A percentile compares a stretch with the other conserved stretches of the same genome.
These are phyloP conservation scores for Trichoderma erinaceum DNA, from an alignment of 495 filamentous ascomycete species.

Conservation along the genomic window DNA sequence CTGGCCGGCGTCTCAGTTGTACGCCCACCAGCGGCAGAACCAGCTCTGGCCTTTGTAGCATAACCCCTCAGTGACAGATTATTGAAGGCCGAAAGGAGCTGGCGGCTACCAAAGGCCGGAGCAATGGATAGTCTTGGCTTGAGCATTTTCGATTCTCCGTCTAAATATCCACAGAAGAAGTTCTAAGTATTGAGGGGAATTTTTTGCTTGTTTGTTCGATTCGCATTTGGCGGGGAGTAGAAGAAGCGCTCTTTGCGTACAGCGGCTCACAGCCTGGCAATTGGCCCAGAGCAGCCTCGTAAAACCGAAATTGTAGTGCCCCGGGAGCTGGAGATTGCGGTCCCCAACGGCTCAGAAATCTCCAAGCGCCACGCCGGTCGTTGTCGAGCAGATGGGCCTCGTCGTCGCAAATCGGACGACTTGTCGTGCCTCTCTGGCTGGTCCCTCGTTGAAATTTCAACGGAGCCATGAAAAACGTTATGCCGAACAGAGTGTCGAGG, in stretches of 20 bases:
- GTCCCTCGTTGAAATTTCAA: conserved; percentile 13
- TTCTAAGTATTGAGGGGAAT: background rate
- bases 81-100: background rate
- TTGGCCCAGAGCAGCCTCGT: conserved; percentile 11
- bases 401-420: conserved; percentile 2
- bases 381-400: background rate
- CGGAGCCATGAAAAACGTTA: conserved; percentile 5
- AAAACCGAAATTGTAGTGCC: background rate
- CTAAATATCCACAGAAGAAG: background rate
- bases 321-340: background rate
- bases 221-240: background rate
- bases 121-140: background rate
- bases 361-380: background rate
- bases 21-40: background rate
- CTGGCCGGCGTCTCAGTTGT: background rate
- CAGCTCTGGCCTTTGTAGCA: background rate
- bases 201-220: background rate
- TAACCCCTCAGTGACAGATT: conserved; percentile 9
- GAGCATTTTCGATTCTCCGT: background rate
- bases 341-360: background rate
- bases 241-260: background rate
- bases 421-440: background rate
- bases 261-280: conserved; percentile 2
- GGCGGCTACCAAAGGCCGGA: background rate
- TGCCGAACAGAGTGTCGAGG: background rate